Conservation (phyloP, 2,329 filamentous ascomycete species). For the Ascochyta koolunga region DNA sequence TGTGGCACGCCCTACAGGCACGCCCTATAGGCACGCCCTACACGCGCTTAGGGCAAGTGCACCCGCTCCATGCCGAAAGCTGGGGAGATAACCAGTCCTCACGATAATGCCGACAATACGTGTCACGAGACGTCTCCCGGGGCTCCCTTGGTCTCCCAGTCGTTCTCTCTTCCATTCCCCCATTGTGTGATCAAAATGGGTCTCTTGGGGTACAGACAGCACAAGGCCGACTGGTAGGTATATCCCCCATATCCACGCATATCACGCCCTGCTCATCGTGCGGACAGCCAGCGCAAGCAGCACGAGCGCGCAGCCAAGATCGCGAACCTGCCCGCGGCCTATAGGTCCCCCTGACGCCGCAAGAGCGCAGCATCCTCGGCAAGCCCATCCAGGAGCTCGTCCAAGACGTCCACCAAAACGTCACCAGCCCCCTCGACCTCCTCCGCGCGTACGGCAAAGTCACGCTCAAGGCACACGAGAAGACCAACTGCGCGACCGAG, state of each 20-base stretch:
- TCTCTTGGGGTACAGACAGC: slow-evolving; percentile 71
- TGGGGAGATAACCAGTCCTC: slow-evolving; percentile 13
- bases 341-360: slow-evolving; percentile 68
- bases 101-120: slow-evolving; percentile 21
- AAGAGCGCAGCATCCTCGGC: slow-evolving; percentile 71
- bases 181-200: slow-evolving; percentile 51
- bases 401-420: slow-evolving; percentile 73
- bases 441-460: slow-evolving; percentile 88
- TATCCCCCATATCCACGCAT: too few species aligned
- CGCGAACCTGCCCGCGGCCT: slow-evolving; percentile 66
- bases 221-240: slow-evolving; percentile 74
- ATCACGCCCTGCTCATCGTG: neutral
- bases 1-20: neutral
- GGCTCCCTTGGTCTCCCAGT: neutral
- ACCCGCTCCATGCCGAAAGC: slow-evolving; percentile 15
- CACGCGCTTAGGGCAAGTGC: slow-evolving; percentile 18
- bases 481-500: slow-evolving; percentile 90
- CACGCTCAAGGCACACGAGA: slow-evolving; percentile 79
- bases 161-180: slow-evolving; percentile 2
- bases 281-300: slow-evolving; percentile 75
- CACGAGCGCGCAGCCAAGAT: slow-evolving; percentile 74
- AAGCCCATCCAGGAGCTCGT: slow-evolving; percentile 81
- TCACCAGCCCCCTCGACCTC: slow-evolving; percentile 70
- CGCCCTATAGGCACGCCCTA: slow-evolving; percentile 16
- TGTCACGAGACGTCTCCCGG: slow-evolving; percentile 9